Evolutionary conservation across 345 rosid genomes (phyloP), one percentile per base, ranked within the genome.

Genomic region (Gossypium herbaceum): DNA sequence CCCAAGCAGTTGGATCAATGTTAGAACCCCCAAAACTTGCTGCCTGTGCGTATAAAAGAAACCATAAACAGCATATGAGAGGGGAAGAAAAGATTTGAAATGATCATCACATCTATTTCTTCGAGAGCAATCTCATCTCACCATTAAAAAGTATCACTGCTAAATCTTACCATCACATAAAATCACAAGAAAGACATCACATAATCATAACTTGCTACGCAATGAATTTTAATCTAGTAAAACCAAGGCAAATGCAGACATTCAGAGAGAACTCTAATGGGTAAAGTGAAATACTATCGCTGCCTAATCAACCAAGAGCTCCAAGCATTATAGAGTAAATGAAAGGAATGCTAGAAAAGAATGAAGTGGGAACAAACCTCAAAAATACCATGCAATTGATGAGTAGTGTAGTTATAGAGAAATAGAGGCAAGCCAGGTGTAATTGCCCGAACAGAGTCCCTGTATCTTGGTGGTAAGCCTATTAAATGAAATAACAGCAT

Each of bases 1-100:
- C 99, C 99, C 99, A 95, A 22, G 99, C 99, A 82, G 99, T 95
- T 71, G 97, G 96, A 79, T 95, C 99, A 44, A 95, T 95, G 84
- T 93, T 95, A 19, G 98, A 91, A 80, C 99, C 99, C 73, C 99
- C 99, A 85, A 95, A 95, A 80, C 94, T 85, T 71, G 88, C 83
- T 66, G 99, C 99, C 99, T 95, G 84, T 47, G 54, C 12, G 80
- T 75, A 76, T 15, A 24, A 56, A 48, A 15, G 58, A 61, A 51
- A 20, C 39, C 25, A 64, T 24, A 2, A 54, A 45, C 57, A 17
- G 17, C 8, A 15, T 15, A 54, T 13, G 55, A 20, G 17, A 20
- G 27, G 17, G 16, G 19, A 1, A 16, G 34, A 3, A 61, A 10
- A 47, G 41, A 34, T 34, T 52, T 43, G 9, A 54, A 48, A 52